A percentile compares a stretch with the other conserved stretches of the same genome.
Conservation (phyloP, 495 filamentous ascomycete genomes). For the Amniculicola lignicola region DNA sequence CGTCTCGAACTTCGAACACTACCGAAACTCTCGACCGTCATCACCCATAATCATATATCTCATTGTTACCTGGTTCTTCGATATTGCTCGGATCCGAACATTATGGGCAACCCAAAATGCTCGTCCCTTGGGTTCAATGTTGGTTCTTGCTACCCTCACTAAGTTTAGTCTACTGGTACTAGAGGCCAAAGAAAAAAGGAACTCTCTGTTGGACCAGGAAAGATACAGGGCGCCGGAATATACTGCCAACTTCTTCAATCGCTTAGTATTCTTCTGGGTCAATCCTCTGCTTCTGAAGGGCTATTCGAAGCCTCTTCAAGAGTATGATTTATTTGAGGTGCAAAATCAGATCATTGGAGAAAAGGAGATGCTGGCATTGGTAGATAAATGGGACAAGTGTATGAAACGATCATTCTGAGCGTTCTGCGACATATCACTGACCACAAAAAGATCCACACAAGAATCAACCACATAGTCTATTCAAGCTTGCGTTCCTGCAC, state of each 20-base stretch:
- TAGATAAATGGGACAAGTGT: conserved; percentile 19
- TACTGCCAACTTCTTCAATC: conserved; percentile 15
- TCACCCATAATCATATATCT: conserved; percentile 10
- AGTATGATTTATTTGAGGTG: conserved; percentile 12
- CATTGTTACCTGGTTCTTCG: conserved; percentile 5
- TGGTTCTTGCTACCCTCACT: conserved; percentile 12
- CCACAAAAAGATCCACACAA: neutral
- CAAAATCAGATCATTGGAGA: conserved; percentile 15
- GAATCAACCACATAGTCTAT: conserved; percentile 2
- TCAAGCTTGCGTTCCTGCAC: conserved; percentile 12
- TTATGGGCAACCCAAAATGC: conserved; percentile 8
- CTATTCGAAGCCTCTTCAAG: conserved; percentile 14
- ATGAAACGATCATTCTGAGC: neutral
- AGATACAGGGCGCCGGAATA: conserved; percentile 6
- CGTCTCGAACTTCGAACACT: conserved; percentile 17
- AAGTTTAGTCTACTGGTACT: conserved; percentile 9
- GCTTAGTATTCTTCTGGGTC: conserved; percentile 15
- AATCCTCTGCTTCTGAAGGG: conserved; percentile 15
- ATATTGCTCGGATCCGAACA: conserved; percentile 15
- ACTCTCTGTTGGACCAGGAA: neutral
- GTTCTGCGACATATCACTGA: neutral
- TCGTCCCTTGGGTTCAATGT: conserved; percentile 4
- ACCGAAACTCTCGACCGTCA: conserved; percentile 13
- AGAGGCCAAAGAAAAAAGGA: conserved; percentile 13
- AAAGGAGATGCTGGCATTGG: conserved; percentile 7